Conservation (phyloP, 2,329 filamentous ascomycete species). For the Fusarium proliferatum region DNA sequence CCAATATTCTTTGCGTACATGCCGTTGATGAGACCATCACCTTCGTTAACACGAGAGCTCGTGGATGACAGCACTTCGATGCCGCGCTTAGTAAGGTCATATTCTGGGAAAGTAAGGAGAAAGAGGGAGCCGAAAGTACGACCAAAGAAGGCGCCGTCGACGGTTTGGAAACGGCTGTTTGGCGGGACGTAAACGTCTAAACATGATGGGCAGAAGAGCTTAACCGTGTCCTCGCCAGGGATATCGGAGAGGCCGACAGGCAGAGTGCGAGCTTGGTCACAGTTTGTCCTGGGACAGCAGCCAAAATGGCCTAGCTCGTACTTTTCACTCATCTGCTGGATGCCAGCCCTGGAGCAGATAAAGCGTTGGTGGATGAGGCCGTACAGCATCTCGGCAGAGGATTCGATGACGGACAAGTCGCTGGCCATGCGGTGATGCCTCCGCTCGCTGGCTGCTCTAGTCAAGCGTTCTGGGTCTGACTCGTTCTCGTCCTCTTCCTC, state of each 20-base stretch:
- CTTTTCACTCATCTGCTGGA: slow-evolving; percentile 99
- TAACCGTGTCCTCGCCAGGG: slow-evolving; percentile 96
- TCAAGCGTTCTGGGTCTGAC: slow-evolving; percentile 67
- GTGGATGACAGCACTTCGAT: slow-evolving; percentile 63
- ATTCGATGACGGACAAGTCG: slow-evolving; percentile 95
- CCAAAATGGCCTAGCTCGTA: slow-evolving; percentile 98
- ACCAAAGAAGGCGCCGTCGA: slow-evolving; percentile 97
- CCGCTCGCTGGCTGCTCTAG: slow-evolving; percentile 68
- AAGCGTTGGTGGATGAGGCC: slow-evolving; percentile 98
- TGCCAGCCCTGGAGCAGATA: slow-evolving; percentile 94
- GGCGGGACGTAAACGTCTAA: slow-evolving; percentile 97
- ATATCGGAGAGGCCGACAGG: slow-evolving; percentile 95
- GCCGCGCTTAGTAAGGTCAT: slow-evolving; percentile 83
- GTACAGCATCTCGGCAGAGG: slow-evolving; percentile 97
- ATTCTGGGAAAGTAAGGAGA: slow-evolving; percentile 97
- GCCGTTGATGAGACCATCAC: slow-evolving; percentile 79
- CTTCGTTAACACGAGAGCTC: slow-evolving; percentile 50
- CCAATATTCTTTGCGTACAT: slow-evolving; percentile 88
- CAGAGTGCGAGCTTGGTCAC: slow-evolving; percentile 88
- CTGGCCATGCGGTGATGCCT: slow-evolving; percentile 88
- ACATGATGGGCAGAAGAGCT: slow-evolving; percentile 97
- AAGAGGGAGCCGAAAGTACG: slow-evolving; percentile 97
- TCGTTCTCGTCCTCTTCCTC: slow-evolving; percentile 80
- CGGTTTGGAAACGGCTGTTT: slow-evolving; percentile 96
- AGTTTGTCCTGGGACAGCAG: slow-evolving; percentile 92